Evolutionary conservation across 2,329 filamentous ascomycete species (phyloP), one percentile per base, ranked within the genome.

Genomic region (Ascochyta koolunga): DNA sequence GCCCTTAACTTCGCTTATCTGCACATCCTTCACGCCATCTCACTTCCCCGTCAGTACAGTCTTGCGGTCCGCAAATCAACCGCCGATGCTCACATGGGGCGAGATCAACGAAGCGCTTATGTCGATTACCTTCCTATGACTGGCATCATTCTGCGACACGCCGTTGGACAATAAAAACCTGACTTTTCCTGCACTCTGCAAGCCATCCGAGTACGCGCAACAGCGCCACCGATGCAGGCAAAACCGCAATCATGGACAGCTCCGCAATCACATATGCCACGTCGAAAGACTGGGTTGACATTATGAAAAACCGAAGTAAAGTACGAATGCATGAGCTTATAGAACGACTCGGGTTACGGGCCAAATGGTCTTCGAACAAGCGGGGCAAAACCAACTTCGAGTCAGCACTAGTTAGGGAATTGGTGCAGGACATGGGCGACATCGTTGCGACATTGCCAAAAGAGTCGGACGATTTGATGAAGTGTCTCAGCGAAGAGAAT

Each of bases 311-410:
- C 49, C 57, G 69, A 11, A 71, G 67, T 27, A 71, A 70, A 49
- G 59, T 71, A 25, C 67, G 69, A 43, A 73, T 73, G 71, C 71
- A 73, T 49, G 70, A 72, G 47, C 53, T 73, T n/a, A 73, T 73
- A 19, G 70, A 73, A 38, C 61, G 69, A 13, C 62, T 73, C 38
- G 71, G 71, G 5, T 44, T 73, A 11, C 66, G 70, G 22, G 70
- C 71, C 10, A 73, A 71, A 56, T 72, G 70, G 70, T 72, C 68
- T 24, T 71, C 69, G n/a, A 72, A 72, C 58, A 73, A 72, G 49
- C 71, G 71, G 16, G 71, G 71, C 43, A 73, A 73, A 50, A 72
- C 71, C 15, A 72, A 72, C 31, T 73, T 73, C 40, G 70, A 73
- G 43, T 72, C 68, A 37, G 66, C 65, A 18, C 49, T 71, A n/a